Conservation (phyloP, 352 stramenopile species). For the Globisporangium takayamanum region DNA sequence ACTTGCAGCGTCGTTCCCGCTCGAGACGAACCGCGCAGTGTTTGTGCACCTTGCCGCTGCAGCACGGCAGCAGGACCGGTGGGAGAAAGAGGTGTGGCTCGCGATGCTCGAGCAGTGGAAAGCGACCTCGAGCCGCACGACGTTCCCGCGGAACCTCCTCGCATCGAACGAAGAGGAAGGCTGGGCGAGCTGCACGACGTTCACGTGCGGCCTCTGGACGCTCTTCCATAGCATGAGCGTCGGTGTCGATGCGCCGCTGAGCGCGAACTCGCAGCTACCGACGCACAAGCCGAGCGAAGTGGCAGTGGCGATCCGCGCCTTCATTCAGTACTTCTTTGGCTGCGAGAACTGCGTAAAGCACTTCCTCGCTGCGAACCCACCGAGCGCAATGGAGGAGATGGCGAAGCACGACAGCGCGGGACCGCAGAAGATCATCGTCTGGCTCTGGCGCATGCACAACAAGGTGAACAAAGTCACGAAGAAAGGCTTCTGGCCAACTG, state of each 20-base stretch:
- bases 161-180: slow-evolving; percentile 32
- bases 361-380: slow-evolving; percentile 61
- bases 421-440: slow-evolving; percentile 40
- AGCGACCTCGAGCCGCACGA: slow-evolving; percentile 21
- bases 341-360: slow-evolving; percentile 71
- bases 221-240: slow-evolving; percentile 75
- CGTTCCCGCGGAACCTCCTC: slow-evolving; percentile 59
- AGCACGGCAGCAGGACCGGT: slow-evolving; percentile 36
- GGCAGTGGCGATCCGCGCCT: slow-evolving; percentile 54
- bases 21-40: slow-evolving; percentile 49
- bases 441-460: slow-evolving; percentile 84
- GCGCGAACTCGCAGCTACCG: slow-evolving; percentile 13
- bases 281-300: slow-evolving; percentile 49
- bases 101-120: slow-evolving; percentile 65
- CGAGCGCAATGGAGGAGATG: slow-evolving; percentile 37
- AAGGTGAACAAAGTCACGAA: slow-evolving; percentile 67
- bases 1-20: slow-evolving; percentile 49
- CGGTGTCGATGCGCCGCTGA: slow-evolving; percentile 19
- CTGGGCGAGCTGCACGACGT: slow-evolving; percentile 57
- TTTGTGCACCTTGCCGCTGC: slow-evolving; percentile 31
- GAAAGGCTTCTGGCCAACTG: slow-evolving; percentile 58
- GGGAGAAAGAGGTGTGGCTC: slow-evolving; percentile 53
- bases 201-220: slow-evolving; percentile 77
- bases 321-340: slow-evolving; percentile 77
- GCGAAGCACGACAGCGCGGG: slow-evolving; percentile 30